phyloP scores from a whole-genome alignment of 2,329 filamentous ascomycete species.

The Scopulariopsis brevicaulis region DNA sequence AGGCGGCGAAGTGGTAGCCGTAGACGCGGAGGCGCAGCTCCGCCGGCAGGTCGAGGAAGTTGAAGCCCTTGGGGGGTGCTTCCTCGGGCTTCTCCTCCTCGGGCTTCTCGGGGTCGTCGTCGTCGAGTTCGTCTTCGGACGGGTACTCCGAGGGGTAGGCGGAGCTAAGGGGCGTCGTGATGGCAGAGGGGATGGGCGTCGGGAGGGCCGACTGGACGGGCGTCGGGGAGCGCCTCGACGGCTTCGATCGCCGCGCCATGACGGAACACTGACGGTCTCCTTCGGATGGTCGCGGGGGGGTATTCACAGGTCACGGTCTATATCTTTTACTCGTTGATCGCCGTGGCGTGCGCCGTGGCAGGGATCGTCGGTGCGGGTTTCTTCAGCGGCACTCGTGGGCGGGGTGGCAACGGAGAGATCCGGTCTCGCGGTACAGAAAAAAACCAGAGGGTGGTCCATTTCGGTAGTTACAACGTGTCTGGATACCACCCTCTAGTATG shows the following conservation, averaged over 20 bases:
- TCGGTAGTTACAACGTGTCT: conserved; percentile 11
- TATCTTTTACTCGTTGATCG: not conserved
- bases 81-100: not conserved
- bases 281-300: not conserved
- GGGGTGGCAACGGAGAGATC: not conserved
- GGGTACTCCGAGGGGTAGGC: conserved; percentile 22
- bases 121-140: conserved; percentile 24
- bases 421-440: conserved; percentile 14
- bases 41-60: conserved; percentile 55
- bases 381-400: too few relatives aligned
- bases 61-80: conserved; percentile 35
- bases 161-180: conserved; percentile 24
- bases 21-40: conserved; percentile 64
- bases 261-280: not conserved
- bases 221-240: conserved; percentile 2
- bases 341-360: not conserved
- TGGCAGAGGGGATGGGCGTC: conserved; percentile 12
- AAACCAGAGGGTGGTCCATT: conserved; percentile 39
- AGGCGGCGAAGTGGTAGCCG: conserved; percentile 44
- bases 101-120: conserved; percentile 15
- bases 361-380: not conserved
- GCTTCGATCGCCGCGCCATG: conserved; percentile 4
- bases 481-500: conserved; percentile 36
- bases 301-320: not conserved
- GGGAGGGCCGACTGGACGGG: not conserved